Conservation (phyloP, 306 rosid species). For the Prunus salicina region DNA sequence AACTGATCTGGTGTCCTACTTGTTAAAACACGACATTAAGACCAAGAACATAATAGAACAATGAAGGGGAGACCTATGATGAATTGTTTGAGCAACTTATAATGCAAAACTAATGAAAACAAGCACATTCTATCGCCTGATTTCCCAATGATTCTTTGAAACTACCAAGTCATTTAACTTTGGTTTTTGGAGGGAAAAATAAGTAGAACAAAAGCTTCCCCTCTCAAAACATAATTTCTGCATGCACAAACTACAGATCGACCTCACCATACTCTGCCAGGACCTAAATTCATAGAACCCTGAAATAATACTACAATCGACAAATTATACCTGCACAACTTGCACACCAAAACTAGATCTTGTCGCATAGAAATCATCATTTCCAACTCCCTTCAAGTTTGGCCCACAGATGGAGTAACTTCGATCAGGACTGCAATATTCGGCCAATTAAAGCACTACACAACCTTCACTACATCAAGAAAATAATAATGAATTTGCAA, state of each 20-base stretch:
- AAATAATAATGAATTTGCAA: slow-evolving; percentile 19
- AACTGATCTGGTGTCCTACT: background rate
- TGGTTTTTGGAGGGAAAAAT: background rate
- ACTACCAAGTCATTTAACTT: background rate
- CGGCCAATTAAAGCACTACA: slow-evolving; percentile 15
- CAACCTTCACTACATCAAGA: slow-evolving; percentile 9
- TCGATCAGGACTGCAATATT: slow-evolving; percentile 72
- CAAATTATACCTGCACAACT: slow-evolving; percentile 79
- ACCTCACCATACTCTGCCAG: background rate
- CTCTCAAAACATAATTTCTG: background rate
- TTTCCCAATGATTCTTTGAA: background rate
- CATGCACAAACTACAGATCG: background rate
- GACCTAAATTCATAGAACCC: slow-evolving; percentile 6
- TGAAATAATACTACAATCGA: background rate
- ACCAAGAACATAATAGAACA: background rate
- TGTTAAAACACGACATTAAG: background rate
- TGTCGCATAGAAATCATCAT: slow-evolving; percentile 68
- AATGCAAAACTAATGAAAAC: background rate
- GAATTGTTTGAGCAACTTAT: background rate
- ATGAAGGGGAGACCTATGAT: background rate
- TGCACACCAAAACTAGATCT: slow-evolving; percentile 88
- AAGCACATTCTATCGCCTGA: background rate
- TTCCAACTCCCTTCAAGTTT: slow-evolving; percentile 69
- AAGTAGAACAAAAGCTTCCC: background rate
- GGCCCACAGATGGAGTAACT: slow-evolving; percentile 95